phyloP scores from a whole-genome alignment of 495 filamentous ascomycete species.

The Trichoderma virens region DNA sequence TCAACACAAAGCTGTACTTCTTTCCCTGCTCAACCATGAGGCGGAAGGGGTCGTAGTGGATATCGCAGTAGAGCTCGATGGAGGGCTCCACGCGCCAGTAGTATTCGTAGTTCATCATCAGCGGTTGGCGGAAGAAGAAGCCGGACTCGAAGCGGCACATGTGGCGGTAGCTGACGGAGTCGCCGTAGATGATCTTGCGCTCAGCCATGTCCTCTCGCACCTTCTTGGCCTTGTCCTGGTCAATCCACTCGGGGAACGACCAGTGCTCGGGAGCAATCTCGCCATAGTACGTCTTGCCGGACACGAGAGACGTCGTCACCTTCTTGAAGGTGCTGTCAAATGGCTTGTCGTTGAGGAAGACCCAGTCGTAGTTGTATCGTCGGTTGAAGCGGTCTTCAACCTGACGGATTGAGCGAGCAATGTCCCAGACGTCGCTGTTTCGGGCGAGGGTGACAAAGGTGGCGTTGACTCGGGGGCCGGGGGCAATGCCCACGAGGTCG shows the following conservation, averaged over 20 bases:
- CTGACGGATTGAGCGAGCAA: conserved; percentile 85
- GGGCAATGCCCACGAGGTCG: conserved; percentile 43
- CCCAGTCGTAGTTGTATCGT: conserved; percentile 97
- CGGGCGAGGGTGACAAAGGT: conserved; percentile 95
- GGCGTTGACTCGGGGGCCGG: conserved; percentile 74
- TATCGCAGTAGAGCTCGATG: conserved; percentile 80
- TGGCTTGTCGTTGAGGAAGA: conserved; percentile 92
- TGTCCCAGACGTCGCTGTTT: conserved; percentile 92
- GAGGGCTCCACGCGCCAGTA: conserved; percentile 92
- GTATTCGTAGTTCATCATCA: conserved; percentile 81
- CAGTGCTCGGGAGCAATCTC: conserved; percentile 77
- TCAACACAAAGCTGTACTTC: conserved; percentile 85
- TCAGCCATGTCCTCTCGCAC: conserved; percentile 78
- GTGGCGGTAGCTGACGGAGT: conserved; percentile 83
- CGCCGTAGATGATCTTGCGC: conserved; percentile 89
- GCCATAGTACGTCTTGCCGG: conserved; percentile 84
- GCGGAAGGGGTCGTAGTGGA: conserved; percentile 76
- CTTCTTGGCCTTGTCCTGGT: conserved; percentile 72
- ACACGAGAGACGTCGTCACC: conserved; percentile 80
- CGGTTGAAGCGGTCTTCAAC: conserved; percentile 97
- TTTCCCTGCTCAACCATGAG: conserved; percentile 84
- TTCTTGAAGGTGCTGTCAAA: conserved; percentile 91
- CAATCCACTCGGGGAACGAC: conserved; percentile 83
- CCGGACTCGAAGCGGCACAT: conserved; percentile 94
- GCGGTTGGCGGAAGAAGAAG: conserved; percentile 81